Evolutionary conservation across 2,329 filamentous ascomycete genomes (phyloP), one percentile per base, ranked within the genome.

Genomic region (Pseudogymnoascus sp.): DNA sequence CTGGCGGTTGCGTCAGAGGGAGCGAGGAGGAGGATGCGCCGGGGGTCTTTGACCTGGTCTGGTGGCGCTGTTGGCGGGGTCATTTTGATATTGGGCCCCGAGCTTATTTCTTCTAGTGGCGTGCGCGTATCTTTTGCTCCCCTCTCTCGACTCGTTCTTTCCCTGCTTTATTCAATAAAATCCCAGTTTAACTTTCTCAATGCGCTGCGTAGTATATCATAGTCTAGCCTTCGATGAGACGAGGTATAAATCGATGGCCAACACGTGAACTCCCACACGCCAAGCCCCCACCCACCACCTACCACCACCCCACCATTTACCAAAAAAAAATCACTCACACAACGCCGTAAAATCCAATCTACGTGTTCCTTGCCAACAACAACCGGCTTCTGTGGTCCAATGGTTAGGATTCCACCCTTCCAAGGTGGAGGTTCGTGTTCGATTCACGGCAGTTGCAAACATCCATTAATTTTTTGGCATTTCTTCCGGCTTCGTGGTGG

Each of bases 21-120:
- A 54, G 70, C 69, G 4, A 87, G 80, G 14, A 83, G 84, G 37
- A 88, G 74, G 62, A 87, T 81, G 29, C 85, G 77, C 61, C 83
- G 78, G 10, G 83, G 80, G 68, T 84, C 81, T 37, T 75, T 68
- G 23, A 84, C 16, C 51, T 34, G 6, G 4, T 18, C 29, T 11
- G 51, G 51, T 34, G 26, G 12, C 14, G 23, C 16, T 31, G 7
- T 54, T 57, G 51, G n/a, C 51, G 29, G 29, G 51, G 51, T 57
- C 51, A 57, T 57, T 8, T 57, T 21, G 51, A 57, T 57, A 57
- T 18, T 57, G 51, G 4, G 29, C n/a, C 31, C n/a, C 1, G 16
- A 7, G 10, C n/a, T 31, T 57, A 18, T 34, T 18, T 18, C 34
- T 34, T 57, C 5, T 4, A 12, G 29, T 34, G 16, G 26, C 51